Conservation (phyloP, 2,329 filamentous ascomycete species). For the Microsporum canis region DNA sequence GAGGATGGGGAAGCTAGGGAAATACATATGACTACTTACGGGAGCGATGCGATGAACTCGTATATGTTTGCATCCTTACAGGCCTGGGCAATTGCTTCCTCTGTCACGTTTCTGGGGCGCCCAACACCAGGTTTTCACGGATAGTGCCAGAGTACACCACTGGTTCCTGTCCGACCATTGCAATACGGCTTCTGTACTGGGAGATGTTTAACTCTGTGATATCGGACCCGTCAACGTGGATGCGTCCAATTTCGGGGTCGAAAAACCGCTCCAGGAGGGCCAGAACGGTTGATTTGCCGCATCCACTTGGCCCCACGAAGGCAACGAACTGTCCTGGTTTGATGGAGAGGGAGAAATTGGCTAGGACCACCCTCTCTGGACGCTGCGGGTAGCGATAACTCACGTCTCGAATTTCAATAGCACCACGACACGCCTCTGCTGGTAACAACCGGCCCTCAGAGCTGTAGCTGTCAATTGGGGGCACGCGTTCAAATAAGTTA, state of each 20-base stretch:
- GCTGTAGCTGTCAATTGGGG: background rate
- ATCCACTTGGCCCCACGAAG: conserved; percentile 84
- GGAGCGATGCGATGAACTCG: conserved; percentile 71
- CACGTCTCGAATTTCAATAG: conserved; percentile 79
- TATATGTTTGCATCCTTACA: conserved; percentile 88
- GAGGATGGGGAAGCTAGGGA: background rate
- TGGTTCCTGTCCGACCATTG: conserved; percentile 85
- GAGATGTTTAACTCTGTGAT: conserved; percentile 72
- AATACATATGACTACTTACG: conserved; percentile 35
- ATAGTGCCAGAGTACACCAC: conserved; percentile 88
- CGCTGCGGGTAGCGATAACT: conserved; percentile 90
- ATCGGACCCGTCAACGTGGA: conserved; percentile 76
- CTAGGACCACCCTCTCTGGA: conserved; percentile 79
- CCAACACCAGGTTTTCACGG: conserved; percentile 77
- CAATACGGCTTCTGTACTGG: conserved; percentile 70
- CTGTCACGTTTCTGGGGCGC: conserved; percentile 57
- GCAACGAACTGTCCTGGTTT: conserved; percentile 47
- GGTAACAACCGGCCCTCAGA: conserved; percentile 14
- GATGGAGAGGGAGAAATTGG: conserved; percentile 54
- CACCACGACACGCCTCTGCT: conserved; percentile 57
- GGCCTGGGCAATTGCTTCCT: conserved; percentile 61
- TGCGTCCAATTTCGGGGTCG: conserved; percentile 65
- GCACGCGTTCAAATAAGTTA: conserved; percentile 64
- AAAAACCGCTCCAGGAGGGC: conserved; percentile 90
- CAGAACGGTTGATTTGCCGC: conserved; percentile 89